Base-by-base conservation (phyloP, 805 yeast genomes). In the Metschnikowia kofuensis region DNA sequence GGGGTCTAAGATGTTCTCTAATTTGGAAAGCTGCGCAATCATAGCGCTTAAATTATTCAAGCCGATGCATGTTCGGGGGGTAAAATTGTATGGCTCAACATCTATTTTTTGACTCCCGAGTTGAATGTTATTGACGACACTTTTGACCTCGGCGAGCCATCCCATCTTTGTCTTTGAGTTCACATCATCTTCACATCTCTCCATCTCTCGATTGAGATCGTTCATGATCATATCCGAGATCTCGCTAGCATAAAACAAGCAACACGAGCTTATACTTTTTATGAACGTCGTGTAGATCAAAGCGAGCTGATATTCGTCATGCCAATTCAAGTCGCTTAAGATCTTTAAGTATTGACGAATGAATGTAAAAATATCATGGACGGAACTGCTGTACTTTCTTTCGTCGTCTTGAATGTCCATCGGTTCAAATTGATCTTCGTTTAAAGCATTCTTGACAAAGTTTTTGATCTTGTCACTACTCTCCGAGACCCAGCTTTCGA, bases 21-120 rank as follows among this genome's bases (percentile, higher is more conserved):
- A 59, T 32, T 71, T 75, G 40, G 77, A 68, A 9, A 82, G 55
- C 47, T 79, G 78, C 1, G 67, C 58, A 57, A 75, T 61, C 73
- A 80, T 73, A 10, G 78, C 76, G 1, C 79, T 73, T 9, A 89
- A 60, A 58, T 89, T 82, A 64, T 87, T 87, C 51, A 89, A 69
- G n/a, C 85, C 82, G n/a, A 86, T 80, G 65, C 95, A 88, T 0
- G 90, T 83, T 45, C 77, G 74, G 6, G 75, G 69, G 49, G 75
- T 72, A 67, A 85, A 85, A 39, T 78, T 76, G 59, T 75, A 83
- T 0, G 90, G 84, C 13, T 74, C 76, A 2, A 80, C 42, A 7
- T 66, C 68, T 6, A 70, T 47, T 39, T 70, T 72, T 0, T 63
- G 64, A 11, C 55, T 50, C 21, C 72, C 65, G 28, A 66, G 64